Evolutionary conservation across 805 yeast genomes (phyloP), one percentile per base, ranked within the genome.

Genomic region (Pichia cephalocereana): DNA sequence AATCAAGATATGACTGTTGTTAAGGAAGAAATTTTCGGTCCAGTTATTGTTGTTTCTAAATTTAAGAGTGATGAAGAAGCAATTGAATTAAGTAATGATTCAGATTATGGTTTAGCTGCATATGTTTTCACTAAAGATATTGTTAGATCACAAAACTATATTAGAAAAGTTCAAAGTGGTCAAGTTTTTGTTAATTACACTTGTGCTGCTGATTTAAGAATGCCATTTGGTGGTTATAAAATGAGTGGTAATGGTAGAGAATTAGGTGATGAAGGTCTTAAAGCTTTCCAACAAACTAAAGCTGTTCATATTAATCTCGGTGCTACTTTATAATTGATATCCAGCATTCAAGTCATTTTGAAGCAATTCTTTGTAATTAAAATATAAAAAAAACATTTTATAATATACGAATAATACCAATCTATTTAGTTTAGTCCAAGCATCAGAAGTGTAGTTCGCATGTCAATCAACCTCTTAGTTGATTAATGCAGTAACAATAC

Each of bases 161-260:
- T 96, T 40, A 74, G 76, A 68, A 79, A 80, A 64, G 69, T 90
- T 48, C 79, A 82, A 59, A 83, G 96, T 51, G 98, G 98, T 63
- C 86, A 91, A 50, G 80, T 90, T 56, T 91, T 96, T 91, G 77
- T 89, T 57, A 90, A 90, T 79, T 80, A 89, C 50, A 83, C 87
- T 69, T 89, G 89, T 69, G 93, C 86, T 63, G 83, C 88, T 76
- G 89, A 89, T 68, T 83, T 75, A 61, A 74, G 77, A 66, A 84
- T 90, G 67, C 96, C 96, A 61, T 90, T 90, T 67, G 96, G 96
- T 59, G 96, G 96, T 42, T 85, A 75, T 73, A 87, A 87, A 67
- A 80, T 82, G 75, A 82, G 93, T 50, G 98, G 98, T 68, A 73
- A 84, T 53, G 97, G 98, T 63, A 80, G 95, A 68, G 96, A 91